Percentiles rank a stretch among this genome's conserved stretches.
phyloP scores from a whole-genome alignment of 495 filamentous ascomycete genomes.

The Penicillium parvum region DNA sequence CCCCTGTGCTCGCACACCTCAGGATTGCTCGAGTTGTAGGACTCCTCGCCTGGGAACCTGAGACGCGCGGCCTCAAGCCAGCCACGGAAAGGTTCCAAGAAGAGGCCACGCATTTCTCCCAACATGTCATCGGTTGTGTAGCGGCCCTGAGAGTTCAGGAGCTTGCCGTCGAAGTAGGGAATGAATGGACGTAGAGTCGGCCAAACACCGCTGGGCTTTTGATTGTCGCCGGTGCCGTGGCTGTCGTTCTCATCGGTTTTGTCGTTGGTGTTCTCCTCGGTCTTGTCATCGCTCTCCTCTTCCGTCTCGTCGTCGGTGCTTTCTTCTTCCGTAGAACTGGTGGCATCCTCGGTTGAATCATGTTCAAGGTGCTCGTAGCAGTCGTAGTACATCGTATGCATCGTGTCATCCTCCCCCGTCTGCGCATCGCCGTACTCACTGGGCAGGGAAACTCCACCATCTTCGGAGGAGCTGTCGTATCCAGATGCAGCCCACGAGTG shows the following conservation, averaged over 20 bases:
- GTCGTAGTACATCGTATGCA: no score
- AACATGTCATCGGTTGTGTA: conserved; percentile 27
- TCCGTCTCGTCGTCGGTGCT: no score
- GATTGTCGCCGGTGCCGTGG: no score
- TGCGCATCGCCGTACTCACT: neutral
- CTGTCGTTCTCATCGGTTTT: no score
- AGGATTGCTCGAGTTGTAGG: neutral
- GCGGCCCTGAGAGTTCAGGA: neutral
- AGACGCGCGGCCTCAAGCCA: conserved; percentile 23
- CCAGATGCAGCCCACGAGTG: neutral
- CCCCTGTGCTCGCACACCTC: conserved; percentile 28
- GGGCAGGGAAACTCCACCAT: neutral
- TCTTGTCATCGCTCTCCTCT: no score
- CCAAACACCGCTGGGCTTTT: no score
- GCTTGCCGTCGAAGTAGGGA: conserved; percentile 24
- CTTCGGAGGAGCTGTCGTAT: neutral
- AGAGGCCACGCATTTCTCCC: conserved; percentile 25
- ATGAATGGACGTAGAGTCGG: conserved; percentile 17
- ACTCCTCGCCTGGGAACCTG: conserved; percentile 7
- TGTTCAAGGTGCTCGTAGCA: no score
- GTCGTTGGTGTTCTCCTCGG: no score
- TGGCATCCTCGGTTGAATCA: no score
- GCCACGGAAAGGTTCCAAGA: conserved; percentile 26
- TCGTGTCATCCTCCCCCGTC: no score
- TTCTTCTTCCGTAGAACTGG: no score